phyloP scores from a whole-genome alignment of 1,139 yeast species.

The Geotrichum klebahnii region DNA sequence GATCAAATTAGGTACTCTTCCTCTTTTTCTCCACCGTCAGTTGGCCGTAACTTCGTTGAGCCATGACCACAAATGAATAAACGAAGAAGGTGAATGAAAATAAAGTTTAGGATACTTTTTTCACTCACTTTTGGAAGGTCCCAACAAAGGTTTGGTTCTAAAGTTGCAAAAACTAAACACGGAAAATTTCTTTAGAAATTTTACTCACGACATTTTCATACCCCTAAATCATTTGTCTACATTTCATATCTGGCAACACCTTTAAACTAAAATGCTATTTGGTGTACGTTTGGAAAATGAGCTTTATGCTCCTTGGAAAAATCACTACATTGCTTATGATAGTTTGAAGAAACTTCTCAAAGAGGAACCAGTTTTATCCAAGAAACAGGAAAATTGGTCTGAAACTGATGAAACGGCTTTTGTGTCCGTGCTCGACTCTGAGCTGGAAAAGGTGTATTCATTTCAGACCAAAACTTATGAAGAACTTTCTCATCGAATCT shows the following conservation, averaged over 20 bases:
- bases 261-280: conserved; percentile 74
- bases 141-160: too few relatives aligned
- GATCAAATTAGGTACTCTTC: too few relatives aligned
- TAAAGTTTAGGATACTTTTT: too few relatives aligned
- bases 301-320: conserved; percentile 84
- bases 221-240: not conserved
- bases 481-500: conserved; percentile 60
- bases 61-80: too few relatives aligned
- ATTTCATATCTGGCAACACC: too few relatives aligned
- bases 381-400: conserved; percentile 50
- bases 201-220: not conserved
- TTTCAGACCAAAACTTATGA: conserved; percentile 74
- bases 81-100: too few relatives aligned
- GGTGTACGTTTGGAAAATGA: conserved; percentile 80
- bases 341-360: conserved; percentile 73
- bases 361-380: too few relatives aligned
- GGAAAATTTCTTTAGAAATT: not conserved
- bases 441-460: conserved; percentile 87
- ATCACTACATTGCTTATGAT: conserved; percentile 75
- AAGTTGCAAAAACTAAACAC: too few relatives aligned
- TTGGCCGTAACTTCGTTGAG: too few relatives aligned
- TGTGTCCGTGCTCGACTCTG: conserved; percentile 75
- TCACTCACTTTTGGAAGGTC: too few relatives aligned
- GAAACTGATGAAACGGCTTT: conserved; percentile 80
- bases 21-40: too few relatives aligned